These are phyloP conservation scores for Forsythia suspensa DNA, from an alignment of 257 asterid species.

Conservation along the genomic window DNA sequence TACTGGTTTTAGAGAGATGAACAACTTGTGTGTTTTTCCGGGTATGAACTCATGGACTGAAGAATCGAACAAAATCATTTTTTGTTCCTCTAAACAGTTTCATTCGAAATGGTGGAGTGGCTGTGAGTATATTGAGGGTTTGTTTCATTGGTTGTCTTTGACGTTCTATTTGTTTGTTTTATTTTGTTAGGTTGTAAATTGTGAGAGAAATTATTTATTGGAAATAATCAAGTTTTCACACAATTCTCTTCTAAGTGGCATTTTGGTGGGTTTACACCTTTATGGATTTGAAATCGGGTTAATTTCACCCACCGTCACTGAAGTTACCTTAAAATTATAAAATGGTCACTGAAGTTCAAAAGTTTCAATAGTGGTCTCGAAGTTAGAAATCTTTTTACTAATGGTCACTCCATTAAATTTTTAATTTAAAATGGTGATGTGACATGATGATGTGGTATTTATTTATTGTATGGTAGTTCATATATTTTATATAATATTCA, in stretches of 20 bases:
- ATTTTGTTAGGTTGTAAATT: not conserved
- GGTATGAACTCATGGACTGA: not conserved
- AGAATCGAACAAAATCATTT: not conserved
- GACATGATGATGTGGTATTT: no score
- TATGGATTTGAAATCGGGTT: no score
- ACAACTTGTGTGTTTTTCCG: conserved; percentile 8
- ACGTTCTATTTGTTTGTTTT: not conserved
- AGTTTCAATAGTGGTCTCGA: no score
- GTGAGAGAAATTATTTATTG: not conserved
- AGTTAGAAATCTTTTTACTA: no score
- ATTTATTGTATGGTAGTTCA: no score
- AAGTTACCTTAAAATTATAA: no score
- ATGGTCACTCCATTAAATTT: no score
- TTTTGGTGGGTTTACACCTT: not conserved
- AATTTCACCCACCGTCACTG: no score
- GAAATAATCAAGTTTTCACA: not conserved
- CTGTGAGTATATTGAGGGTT: not conserved
- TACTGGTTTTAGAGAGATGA: conserved; percentile 39
- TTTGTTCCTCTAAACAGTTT: not conserved
- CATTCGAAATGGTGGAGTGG: not conserved
- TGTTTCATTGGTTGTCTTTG: not conserved
- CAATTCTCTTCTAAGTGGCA: not conserved
- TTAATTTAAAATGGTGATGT: no score
- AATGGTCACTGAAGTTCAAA: no score
- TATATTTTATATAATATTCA: no score